Evolutionary conservation across 345 rosid species (phyloP).

Genomic region (Lepidium didymum): DNA sequence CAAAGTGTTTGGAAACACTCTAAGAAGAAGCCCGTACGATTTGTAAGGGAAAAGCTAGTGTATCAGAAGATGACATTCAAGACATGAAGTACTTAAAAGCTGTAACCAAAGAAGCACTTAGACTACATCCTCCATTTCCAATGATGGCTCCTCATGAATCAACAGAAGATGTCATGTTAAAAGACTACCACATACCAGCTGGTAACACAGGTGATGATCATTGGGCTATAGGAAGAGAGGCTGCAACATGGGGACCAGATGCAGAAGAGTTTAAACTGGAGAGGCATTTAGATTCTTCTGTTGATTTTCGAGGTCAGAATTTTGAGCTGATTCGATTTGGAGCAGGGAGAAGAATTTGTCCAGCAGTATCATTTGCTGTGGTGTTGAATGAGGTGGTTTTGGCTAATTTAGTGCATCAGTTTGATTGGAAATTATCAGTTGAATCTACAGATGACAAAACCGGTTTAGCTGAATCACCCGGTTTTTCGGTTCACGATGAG

Average conservation of each 20-base stretch:
- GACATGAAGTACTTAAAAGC: slow-evolving; percentile 30
- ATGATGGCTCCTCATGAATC: slow-evolving; percentile 28
- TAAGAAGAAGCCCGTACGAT: slow-evolving; percentile 29
- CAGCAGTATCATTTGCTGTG: slow-evolving; percentile 23
- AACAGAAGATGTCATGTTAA: slow-evolving; percentile 18
- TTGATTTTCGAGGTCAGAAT: slow-evolving; percentile 28
- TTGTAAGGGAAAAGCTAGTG: not conserved
- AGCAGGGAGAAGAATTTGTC: slow-evolving; percentile 29
- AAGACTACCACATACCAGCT: slow-evolving; percentile 24
- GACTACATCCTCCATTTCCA: slow-evolving; percentile 40
- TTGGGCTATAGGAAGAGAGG: slow-evolving; percentile 35
- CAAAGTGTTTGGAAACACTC: slow-evolving; percentile 23
- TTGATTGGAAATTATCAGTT: slow-evolving; percentile 23
- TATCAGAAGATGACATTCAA: slow-evolving; percentile 28
- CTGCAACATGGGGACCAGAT: slow-evolving; percentile 21
- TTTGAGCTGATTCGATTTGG: slow-evolving; percentile 31
- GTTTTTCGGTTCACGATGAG: not conserved
- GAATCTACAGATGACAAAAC: not conserved
- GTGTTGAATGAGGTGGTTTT: slow-evolving; percentile 23
- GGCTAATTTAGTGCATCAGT: slow-evolving; percentile 23
- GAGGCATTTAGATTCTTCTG: slow-evolving; percentile 23
- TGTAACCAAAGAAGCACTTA: slow-evolving; percentile 34
- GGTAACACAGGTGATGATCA: slow-evolving; percentile 32
- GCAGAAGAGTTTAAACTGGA: slow-evolving; percentile 30
- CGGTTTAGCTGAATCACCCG: slow-evolving; percentile 2